These are phyloP conservation scores for Fusarium burgessii DNA, from an alignment of 2,329 filamentous ascomycete species.

Conservation along the genomic window DNA sequence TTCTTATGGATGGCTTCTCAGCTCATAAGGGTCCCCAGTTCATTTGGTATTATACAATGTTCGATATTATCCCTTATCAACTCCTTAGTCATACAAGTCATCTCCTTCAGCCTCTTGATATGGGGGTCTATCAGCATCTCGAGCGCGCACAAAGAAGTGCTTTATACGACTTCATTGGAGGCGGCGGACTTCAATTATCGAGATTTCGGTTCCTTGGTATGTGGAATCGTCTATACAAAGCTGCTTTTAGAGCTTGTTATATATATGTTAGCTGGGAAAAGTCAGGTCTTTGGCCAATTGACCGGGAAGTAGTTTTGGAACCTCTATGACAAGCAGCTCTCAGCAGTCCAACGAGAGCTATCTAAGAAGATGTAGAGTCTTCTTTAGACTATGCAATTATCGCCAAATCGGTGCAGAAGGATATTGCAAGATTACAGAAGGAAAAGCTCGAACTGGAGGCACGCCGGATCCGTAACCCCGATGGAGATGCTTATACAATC, in stretches of 20 bases:
- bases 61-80: not conserved
- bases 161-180: not conserved
- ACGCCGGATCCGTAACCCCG: not conserved
- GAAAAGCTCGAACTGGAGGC: not conserved
- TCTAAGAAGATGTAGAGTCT: not conserved
- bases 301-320: not conserved
- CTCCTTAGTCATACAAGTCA: not conserved
- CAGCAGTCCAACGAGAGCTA: not conserved
- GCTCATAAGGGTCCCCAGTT: not conserved
- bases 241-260: not conserved
- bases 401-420: not conserved
- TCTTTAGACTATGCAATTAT: not conserved
- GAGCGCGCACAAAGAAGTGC: not conserved
- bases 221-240: not conserved
- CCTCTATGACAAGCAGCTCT: not conserved
- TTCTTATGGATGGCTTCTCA: not conserved
- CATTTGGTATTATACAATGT: not conserved
- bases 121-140: not conserved
- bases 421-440: not conserved
- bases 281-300: not conserved
- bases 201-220: not conserved
- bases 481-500: not conserved
- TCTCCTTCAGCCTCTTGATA: not conserved
- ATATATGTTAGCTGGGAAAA: not conserved
- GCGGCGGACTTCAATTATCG: not conserved